Base-by-base conservation (phyloP, 169 alveolate species). In the Cryptosporidium sp. region DNA sequence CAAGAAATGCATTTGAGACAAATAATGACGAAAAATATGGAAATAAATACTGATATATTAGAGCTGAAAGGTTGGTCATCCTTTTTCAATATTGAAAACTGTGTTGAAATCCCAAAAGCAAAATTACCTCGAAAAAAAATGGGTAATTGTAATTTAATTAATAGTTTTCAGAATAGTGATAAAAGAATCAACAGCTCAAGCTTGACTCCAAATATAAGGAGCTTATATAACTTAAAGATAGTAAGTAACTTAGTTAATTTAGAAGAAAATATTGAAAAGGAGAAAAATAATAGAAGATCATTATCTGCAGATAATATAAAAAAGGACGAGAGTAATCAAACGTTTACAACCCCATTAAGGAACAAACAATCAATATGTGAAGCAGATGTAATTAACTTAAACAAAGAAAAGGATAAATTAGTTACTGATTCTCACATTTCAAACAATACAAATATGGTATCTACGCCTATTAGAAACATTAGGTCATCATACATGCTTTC, bases 151-250 rank as follows among this genome's bases (percentile, higher is more conserved):
- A n/a, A 26, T 29, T 26, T 80, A 18, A 10, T 4, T 23, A 33
- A 23, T 9, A 14, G 39, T 16, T 8, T 42, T 14, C 21, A 23
- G 8, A 58, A 44, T 9, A 23, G 18, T 31, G 86, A 16, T n/a
- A 0, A 12, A 44, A 73, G 61, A 60, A 16, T 73, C 14, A 73
- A 12, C 10, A 56, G 72, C 14, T 42, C 37, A 14, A 80, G 89
- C 44, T 42, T 80, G 31, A 80, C 89, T 16, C 89, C 89, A 44
- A 62, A 33, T 21, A 44, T 51, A 29, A 80, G 89, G 51, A 62
- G 68, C 29, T 23, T 80, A 62, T 80, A 80, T 26, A 80, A 45
- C 8, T 51, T 80, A 44, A 80, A 51, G 31, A 9, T 80, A 29
- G 6, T 65, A 10, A 80, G 75, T 14, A 61, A 29, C 44, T 18